phyloP scores from a whole-genome alignment of 2,329 filamentous ascomycete genomes.

The Aspergillus tanneri region DNA sequence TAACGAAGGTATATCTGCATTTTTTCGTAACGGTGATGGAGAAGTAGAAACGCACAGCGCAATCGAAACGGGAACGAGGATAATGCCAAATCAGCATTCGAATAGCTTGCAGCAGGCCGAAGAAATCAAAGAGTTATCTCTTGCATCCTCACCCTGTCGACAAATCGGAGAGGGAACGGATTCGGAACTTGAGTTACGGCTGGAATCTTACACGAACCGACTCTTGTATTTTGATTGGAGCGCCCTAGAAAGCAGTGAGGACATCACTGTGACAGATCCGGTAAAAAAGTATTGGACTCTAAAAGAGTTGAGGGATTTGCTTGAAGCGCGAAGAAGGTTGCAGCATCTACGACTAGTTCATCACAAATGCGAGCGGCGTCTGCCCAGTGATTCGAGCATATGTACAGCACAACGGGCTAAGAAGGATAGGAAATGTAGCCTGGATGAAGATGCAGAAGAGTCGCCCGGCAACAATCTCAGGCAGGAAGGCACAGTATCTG shows the following conservation, averaged over 20 bases:
- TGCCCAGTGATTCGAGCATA: background rate
- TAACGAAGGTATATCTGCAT: background rate
- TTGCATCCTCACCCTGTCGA: too few relatives aligned
- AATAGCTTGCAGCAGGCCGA: background rate
- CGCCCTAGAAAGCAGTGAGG: background rate
- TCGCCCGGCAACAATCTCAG: background rate
- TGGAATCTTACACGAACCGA: constrained; percentile 3
- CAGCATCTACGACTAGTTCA: constrained; percentile 10
- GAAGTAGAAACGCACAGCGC: background rate
- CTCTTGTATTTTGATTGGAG: constrained; percentile 18
- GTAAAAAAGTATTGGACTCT: constrained; percentile 22
- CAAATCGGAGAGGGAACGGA: background rate
- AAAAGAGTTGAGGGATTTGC: constrained; percentile 23
- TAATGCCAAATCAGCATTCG: background rate
- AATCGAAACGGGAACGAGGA: background rate
- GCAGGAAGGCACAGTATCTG: background rate
- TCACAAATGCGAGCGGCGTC: constrained; percentile 6
- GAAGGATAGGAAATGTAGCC: background rate
- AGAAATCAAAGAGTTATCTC: background rate
- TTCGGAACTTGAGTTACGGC: too few relatives aligned
- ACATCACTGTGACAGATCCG: background rate
- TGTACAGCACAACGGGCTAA: background rate
- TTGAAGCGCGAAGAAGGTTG: constrained; percentile 18
- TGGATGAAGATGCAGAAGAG: background rate
- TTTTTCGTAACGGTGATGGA: too few relatives aligned